phyloP scores from a whole-genome alignment of 2,329 filamentous ascomycete genomes.

The Colletotrichum gigasporum region DNA sequence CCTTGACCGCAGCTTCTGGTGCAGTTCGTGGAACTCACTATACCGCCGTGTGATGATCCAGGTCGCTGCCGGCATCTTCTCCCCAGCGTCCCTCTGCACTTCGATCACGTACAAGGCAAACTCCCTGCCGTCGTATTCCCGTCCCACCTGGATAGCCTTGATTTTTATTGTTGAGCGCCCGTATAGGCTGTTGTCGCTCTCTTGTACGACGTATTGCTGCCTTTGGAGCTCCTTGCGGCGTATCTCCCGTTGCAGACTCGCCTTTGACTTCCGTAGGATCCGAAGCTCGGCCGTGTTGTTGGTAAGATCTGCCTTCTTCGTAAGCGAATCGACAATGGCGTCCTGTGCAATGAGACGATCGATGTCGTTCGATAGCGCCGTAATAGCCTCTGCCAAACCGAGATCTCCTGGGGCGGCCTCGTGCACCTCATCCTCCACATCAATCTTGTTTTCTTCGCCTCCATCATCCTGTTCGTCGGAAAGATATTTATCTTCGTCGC shows the following conservation, averaged over 20 bases:
- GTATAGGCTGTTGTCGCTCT: slow-evolving; percentile 97
- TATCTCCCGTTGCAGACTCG: slow-evolving; percentile 91
- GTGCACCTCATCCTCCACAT: slow-evolving; percentile 84
- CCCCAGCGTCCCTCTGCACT: slow-evolving; percentile 87
- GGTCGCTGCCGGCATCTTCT: slow-evolving; percentile 95
- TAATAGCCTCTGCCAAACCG: slow-evolving; percentile 91
- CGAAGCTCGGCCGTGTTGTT: slow-evolving; percentile 95
- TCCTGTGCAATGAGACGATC: slow-evolving; percentile 89
- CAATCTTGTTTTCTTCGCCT: slow-evolving; percentile 63
- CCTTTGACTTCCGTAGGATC: slow-evolving; percentile 92
- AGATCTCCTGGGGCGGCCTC: slow-evolving; percentile 95
- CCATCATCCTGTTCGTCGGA: slow-evolving; percentile 86
- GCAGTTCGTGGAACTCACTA: slow-evolving; percentile 95
- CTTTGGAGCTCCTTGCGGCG: slow-evolving; percentile 93
- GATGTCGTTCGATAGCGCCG: slow-evolving; percentile 87
- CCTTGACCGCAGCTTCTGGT: slow-evolving; percentile 84
- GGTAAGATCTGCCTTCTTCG: slow-evolving; percentile 92
- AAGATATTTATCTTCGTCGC: slow-evolving; percentile 84
- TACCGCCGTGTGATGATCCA: slow-evolving; percentile 95
- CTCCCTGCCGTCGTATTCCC: slow-evolving; percentile 91
- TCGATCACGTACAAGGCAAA: slow-evolving; percentile 95
- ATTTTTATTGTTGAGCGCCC: slow-evolving; percentile 90
- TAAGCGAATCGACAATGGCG: slow-evolving; percentile 89
- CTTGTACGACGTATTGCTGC: slow-evolving; percentile 96
- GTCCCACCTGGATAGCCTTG: slow-evolving; percentile 90